Base-by-base conservation (phyloP, 2,329 filamentous ascomycete genomes). In the Leptographium wingfieldii region DNA sequence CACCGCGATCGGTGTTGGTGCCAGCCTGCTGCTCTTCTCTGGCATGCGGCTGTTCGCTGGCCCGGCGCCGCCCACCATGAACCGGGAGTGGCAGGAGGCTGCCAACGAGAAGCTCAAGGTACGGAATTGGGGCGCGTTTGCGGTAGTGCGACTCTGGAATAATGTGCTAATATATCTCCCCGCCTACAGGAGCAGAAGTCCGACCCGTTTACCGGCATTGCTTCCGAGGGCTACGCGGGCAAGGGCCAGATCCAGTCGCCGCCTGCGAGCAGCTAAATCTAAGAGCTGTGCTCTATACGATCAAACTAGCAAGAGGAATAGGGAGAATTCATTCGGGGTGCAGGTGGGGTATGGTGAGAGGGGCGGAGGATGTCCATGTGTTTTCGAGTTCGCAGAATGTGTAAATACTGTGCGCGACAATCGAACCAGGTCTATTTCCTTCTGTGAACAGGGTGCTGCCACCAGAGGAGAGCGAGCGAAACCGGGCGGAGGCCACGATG, bases 31-130 rank as follows among this genome's bases (percentile, higher is more conserved):
- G 65, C 63, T 96, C 74, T 97, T 97, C 79, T 78, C 78, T 69
- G 64, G 74, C 68, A 82, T 88, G 72, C 88, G 92, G 69, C 66
- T 81, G 67, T 86, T 89, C 73, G 90, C 88, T 69, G 81, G 83
- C 72, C 82, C 83, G 62, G 70, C 82, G 64, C 94, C 94, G 67
- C 79, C 80, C 74, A 95, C 92, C 70, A 95, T 99, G 92, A 92
- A 80, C 78, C 88, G 90, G 81, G 94, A 99, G 77, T 97, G 88
- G 84, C 90, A 99, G 80, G 91, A 97, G 80, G 87, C 87, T 68
- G 82, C 86, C 67, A 96, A 99, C 77, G 94, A 96, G 80, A 94
- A 88, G 76, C 81, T 96, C 74, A 92, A 85, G 83, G 92, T 95
- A 78, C 69, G 84, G 76, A n/a, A 46, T 1, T 5, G 5, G 19